A percentile compares a stretch with the other conserved stretches of the same genome.
These are phyloP conservation scores for Talaromyces amestolkiae DNA, from an alignment of 2,329 filamentous ascomycete species.

Conservation along the genomic window DNA sequence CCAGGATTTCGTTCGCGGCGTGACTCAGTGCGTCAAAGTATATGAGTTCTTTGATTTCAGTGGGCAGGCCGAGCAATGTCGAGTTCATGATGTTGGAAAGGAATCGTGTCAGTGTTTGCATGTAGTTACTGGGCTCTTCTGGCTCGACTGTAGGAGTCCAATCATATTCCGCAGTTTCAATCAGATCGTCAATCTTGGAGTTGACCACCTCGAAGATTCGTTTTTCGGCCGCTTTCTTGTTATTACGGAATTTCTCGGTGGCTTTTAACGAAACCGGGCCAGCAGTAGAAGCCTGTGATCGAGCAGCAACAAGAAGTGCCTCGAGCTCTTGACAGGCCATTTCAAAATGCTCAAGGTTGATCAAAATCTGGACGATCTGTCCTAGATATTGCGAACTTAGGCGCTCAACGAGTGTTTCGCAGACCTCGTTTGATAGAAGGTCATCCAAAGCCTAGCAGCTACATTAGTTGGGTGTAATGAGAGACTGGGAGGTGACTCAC, in stretches of 20 bases:
- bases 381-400: constrained; percentile 90
- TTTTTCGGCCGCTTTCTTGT: constrained; percentile 95
- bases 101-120: constrained; percentile 90
- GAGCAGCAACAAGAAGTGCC: constrained; percentile 76
- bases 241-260: constrained; percentile 79
- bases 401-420: constrained; percentile 81
- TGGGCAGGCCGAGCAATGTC: constrained; percentile 85
- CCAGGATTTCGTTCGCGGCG: constrained; percentile 78
- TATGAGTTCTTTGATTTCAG: constrained; percentile 94
- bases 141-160: constrained; percentile 67
- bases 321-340: constrained; percentile 88
- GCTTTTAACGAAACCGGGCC: constrained; percentile 77
- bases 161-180: constrained; percentile 96
- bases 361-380: constrained; percentile 97
- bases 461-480: background rate
- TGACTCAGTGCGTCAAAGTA: constrained; percentile 96
- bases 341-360: constrained; percentile 96
- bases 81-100: constrained; percentile 95
- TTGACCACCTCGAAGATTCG: constrained; percentile 98
- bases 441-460: constrained; percentile 75
- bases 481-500: constrained; percentile 43
- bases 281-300: constrained; percentile 74
- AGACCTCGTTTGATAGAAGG: constrained; percentile 88
- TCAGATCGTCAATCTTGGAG: constrained; percentile 95
- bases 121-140: constrained; percentile 82